Evolutionary conservation across 805 yeast species (phyloP).

Genomic region (Teunomyces pallodes): DNA sequence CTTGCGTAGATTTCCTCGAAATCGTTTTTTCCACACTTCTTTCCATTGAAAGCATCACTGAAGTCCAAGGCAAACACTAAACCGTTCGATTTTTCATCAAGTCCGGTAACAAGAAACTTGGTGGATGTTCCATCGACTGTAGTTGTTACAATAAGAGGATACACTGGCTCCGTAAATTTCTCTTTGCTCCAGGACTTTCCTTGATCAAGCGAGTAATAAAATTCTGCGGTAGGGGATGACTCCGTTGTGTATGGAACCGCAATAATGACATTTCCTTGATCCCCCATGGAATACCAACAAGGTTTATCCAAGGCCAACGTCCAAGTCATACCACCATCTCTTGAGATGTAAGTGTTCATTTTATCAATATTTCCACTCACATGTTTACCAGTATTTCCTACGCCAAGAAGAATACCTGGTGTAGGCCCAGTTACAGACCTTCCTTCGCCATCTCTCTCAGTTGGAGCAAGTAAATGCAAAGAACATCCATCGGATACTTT

Average conservation of each 20-base stretch:
- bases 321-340: constrained; percentile 83
- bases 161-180: constrained; percentile 43
- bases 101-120: constrained; percentile 53
- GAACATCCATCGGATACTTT: constrained; percentile 48
- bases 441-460: constrained; percentile 40
- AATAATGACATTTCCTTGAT: constrained; percentile 70
- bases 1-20: constrained; percentile 66
- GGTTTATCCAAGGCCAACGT: constrained; percentile 50
- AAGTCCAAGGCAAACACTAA: constrained; percentile 51
- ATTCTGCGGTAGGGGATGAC: constrained; percentile 29
- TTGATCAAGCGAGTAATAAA: constrained; percentile 64
- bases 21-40: constrained; percentile 46
- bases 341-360: constrained; percentile 57
- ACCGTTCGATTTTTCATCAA: constrained; percentile 17
- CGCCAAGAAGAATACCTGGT: constrained; percentile 45
- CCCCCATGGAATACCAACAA: constrained; percentile 62
- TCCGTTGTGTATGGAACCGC: constrained; percentile 46
- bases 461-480: constrained; percentile 35
- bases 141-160: constrained; percentile 47
- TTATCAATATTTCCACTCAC: constrained; percentile 12
- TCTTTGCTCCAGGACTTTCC: constrained; percentile 63
- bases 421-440: constrained; percentile 49
- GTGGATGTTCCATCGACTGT: constrained; percentile 70
- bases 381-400: constrained; percentile 30
- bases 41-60: constrained; percentile 51